Conservation (phyloP, 352 stramenopile genomes). For the Pythium plurisporium region DNA sequence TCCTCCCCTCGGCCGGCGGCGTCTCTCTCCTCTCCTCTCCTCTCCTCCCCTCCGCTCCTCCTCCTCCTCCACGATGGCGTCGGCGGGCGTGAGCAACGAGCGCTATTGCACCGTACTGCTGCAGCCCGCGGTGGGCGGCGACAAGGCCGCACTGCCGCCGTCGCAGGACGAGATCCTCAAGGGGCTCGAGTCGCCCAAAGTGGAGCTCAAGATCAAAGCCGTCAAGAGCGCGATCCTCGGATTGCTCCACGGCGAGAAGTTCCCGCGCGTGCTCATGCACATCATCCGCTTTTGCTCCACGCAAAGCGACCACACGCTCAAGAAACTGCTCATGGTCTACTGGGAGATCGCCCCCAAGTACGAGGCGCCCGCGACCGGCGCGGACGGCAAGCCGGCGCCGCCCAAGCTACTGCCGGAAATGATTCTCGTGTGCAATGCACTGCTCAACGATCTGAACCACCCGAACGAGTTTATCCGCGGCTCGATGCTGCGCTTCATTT, state of each 20-base stretch:
- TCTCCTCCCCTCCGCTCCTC: background rate
- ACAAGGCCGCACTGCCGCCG: conserved; percentile 59
- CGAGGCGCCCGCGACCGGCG: conserved; percentile 49
- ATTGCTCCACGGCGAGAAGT: conserved; percentile 97
- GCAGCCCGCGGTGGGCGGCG: conserved; percentile 42
- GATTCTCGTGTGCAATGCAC: conserved; percentile 99
- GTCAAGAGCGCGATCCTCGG: conserved; percentile 98
- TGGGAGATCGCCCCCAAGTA: conserved; percentile 99
- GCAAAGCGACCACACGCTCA: conserved; percentile 98
- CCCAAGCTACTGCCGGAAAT: conserved; percentile 99
- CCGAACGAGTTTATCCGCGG: conserved; percentile 99
- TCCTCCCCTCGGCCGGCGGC: background rate
- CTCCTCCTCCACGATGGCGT: conserved; percentile 17
- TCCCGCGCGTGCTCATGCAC: conserved; percentile 99
- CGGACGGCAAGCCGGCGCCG: conserved; percentile 26
- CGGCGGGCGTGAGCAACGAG: conserved; percentile 70
- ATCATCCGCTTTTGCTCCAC: conserved; percentile 99
- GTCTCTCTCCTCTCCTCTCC: background rate
- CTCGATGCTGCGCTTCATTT: conserved; percentile 99
- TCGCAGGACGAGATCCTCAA: conserved; percentile 97
- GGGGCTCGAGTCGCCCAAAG: conserved; percentile 93
- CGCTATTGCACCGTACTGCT: conserved; percentile 85
- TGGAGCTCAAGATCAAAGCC: conserved; percentile 96
- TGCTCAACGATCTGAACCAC: conserved; percentile 99
- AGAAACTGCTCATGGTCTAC: conserved; percentile 99